Base-by-base conservation (phyloP, 108 stramenopile species). In the Conticribra guillardii region DNA sequence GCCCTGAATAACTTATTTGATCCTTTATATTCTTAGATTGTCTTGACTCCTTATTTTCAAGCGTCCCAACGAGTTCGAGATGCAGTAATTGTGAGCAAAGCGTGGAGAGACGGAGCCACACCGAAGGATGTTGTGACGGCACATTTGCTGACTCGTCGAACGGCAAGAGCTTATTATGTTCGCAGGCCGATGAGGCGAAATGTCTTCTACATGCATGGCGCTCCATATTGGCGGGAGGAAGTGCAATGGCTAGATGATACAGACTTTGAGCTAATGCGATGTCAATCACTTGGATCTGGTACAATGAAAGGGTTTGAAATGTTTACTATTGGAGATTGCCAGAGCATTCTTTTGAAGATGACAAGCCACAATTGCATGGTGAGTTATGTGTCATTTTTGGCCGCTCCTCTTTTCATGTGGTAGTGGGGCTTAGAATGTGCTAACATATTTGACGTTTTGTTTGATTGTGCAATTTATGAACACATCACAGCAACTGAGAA, bases 321-420 rank as follows among this genome's bases (percentile, higher is more conserved):
- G 86, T 94, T 94, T 59, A 91, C 93, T 28, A 90, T 90, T 59
- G 93, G 93, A 19, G 93, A 94, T 58, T 94, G 93, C 62, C 93
- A 94, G 55, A 94, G 93, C 56, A 90, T 94, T 31, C 72, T 91
- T 22, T 69, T 94, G 37, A 94, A 94, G 68, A 80, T 94, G 29
- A 89, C 87, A 18, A 85, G 89, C 61, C 89, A 94, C 41, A 80
- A 81, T 55, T 90, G 89, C 67, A 65, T 53, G 54, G 91, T 87
- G 76, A 82, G 85, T 65, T n/a, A 30, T 3, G 23, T 22, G 7
- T 34, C 15, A 21, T 1, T 4, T 0, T 37, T 24, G 9, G n/a
- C n/a, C n/a, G n/a, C n/a, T n/a, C n/a, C n/a, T n/a, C n/a, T n/a
- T n/a, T n/a, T n/a, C n/a, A n/a, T n/a, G n/a, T n/a, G n/a, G n/a